Conservation (phyloP, 1,284 basidiomycete species). For the Rhodotorula sp. region DNA sequence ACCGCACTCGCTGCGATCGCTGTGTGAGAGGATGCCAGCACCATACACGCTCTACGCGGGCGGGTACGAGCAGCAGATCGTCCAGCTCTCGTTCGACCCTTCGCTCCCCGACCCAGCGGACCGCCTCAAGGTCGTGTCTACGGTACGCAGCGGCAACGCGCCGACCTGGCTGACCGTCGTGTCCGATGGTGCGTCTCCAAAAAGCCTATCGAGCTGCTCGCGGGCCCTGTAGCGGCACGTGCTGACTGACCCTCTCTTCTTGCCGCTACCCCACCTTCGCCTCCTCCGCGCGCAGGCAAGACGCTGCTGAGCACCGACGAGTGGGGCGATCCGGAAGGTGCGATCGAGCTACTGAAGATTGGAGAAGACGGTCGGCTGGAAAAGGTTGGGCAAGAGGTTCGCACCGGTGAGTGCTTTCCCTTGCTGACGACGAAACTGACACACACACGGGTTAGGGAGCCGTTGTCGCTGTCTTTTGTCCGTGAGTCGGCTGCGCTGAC, state of each 20-base stretch:
- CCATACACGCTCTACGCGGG: constrained; percentile 21
- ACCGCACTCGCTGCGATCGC: not conserved
- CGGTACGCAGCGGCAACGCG: constrained; percentile 6
- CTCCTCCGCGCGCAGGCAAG: not conserved
- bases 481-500: too few species aligned
- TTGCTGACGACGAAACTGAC: not conserved
- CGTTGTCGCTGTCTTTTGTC: too few species aligned
- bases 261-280: not conserved
- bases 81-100: constrained; percentile 28
- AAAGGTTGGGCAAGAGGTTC: not conserved
- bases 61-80: constrained; percentile 29
- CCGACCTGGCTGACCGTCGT: constrained; percentile 37
- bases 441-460: not conserved
- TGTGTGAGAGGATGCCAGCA: too few species aligned
- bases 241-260: not conserved
- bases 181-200: constrained; percentile 5
- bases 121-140: not conserved
- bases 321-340: constrained; percentile 18
- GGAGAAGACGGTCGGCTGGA: not conserved
- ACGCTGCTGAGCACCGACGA: constrained; percentile 20
- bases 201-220: too few species aligned
- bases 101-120: not conserved
- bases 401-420: too few species aligned
- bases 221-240: too few species aligned
- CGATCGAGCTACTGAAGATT: not conserved